These are phyloP conservation scores for Camillea tinctor DNA, from an alignment of 2,329 filamentous ascomycete species.

Conservation along the genomic window DNA sequence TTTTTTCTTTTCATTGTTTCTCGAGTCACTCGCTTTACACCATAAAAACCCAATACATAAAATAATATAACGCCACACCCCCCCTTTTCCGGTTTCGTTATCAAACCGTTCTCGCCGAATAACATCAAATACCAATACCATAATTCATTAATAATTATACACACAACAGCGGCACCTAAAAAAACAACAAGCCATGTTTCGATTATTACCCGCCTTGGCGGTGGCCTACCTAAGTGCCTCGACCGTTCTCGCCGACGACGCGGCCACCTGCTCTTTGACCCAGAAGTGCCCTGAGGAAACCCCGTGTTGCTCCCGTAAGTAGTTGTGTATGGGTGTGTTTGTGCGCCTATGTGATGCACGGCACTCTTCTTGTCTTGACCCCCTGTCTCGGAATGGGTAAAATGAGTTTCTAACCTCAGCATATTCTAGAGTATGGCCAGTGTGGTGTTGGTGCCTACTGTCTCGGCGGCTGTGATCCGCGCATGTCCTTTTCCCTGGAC, in stretches of 20 bases:
- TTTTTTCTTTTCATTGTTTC: neutral
- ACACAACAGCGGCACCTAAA: constrained; percentile 1
- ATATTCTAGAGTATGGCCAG: constrained; percentile 74
- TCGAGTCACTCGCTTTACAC: neutral
- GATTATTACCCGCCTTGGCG: constrained; percentile 32
- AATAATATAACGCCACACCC: neutral
- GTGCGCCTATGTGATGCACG: neutral
- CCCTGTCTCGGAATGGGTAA: neutral
- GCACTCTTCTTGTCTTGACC: neutral
- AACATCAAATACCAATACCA: constrained; percentile 6
- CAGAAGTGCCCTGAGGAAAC: constrained; percentile 67
- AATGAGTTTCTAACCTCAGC: constrained; percentile 5
- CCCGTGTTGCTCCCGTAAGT: constrained; percentile 79
- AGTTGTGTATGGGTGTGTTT: too few relatives aligned
- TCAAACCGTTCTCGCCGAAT: too few relatives aligned
- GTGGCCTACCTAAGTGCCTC: constrained; percentile 40
- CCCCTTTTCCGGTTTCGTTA: too few relatives aligned
- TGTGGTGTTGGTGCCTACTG: constrained; percentile 95
- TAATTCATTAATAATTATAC: constrained; percentile 16
- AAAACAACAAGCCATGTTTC: constrained; percentile 36
- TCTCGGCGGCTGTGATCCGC: constrained; percentile 89
- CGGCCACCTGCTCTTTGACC: constrained; percentile 44
- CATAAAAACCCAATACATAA: neutral
- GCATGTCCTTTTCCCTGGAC: constrained; percentile 77
- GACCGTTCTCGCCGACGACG: constrained; percentile 35